A percentile compares a stretch with the other conserved stretches of the same genome.
Conservation (phyloP, 1,139 yeast genomes). For the Nakaseomyces delphensis region DNA sequence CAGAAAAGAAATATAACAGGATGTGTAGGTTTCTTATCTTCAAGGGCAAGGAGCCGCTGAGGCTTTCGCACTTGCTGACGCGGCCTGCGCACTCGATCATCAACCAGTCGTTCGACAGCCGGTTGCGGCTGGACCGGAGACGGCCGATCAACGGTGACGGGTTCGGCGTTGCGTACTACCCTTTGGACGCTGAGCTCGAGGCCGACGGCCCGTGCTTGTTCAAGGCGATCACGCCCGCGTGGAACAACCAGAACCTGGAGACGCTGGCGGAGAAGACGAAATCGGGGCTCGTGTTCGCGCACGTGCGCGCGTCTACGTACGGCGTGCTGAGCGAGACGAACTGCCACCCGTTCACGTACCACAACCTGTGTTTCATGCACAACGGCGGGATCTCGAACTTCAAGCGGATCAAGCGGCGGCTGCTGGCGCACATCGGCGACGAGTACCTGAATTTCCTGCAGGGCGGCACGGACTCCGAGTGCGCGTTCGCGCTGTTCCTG, state of each 20-base stretch:
- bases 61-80: constrained; percentile 77
- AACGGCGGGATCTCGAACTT: constrained; percentile 86
- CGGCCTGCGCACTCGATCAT: constrained; percentile 96
- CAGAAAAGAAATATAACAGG: not conserved
- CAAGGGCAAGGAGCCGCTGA: constrained; percentile 65
- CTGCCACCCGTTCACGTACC: constrained; percentile 89
- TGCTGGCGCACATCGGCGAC: constrained; percentile 68
- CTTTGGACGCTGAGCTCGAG: constrained; percentile 45
- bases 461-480: constrained; percentile 93
- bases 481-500: constrained; percentile 81
- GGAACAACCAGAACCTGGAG: constrained; percentile 90
- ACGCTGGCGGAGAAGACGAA: constrained; percentile 81
- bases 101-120: constrained; percentile 87
- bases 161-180: constrained; percentile 92
- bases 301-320: constrained; percentile 91
- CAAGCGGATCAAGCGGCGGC: constrained; percentile 57
- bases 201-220: constrained; percentile 67
- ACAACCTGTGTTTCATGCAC: constrained; percentile 90
- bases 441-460: constrained; percentile 72
- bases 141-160: constrained; percentile 98
- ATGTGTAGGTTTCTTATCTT: constrained; percentile 33
- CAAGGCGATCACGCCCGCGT: constrained; percentile 93
- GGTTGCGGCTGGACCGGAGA: constrained; percentile 75
- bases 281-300: constrained; percentile 80
- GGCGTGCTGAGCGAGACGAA: constrained; percentile 91